Evolutionary conservation across 192 early-diverging fungal species (phyloP).

Genomic region (Jimgerdemannia flammicorona): DNA sequence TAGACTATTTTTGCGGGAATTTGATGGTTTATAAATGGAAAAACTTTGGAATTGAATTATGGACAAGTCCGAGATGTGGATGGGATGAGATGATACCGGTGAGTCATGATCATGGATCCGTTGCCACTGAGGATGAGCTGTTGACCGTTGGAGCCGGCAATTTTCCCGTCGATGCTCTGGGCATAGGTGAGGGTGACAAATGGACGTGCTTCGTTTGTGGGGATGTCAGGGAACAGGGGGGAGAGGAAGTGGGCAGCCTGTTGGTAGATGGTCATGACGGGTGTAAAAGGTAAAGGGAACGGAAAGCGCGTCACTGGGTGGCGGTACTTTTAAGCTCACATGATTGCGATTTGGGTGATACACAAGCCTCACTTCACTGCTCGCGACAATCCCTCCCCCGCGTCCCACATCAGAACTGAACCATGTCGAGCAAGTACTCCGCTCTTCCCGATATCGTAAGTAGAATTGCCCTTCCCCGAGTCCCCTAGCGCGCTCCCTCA

Average conservation of each 20-base stretch:
- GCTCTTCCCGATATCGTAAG: conserved; percentile 77
- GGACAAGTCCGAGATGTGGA: too few relatives aligned
- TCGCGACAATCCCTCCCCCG: too few relatives aligned
- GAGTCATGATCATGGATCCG: conserved; percentile 78
- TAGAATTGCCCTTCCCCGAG: neutral
- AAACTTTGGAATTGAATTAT: too few relatives aligned
- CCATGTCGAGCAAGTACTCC: conserved; percentile 67
- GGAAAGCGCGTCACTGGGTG: neutral
- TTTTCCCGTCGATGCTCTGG: conserved; percentile 85
- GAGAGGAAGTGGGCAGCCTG: neutral
- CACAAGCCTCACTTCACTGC: neutral
- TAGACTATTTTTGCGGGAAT: conserved; percentile 30
- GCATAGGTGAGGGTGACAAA: conserved; percentile 85
- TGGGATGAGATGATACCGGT: conserved; percentile 35
- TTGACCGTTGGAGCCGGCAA: conserved; percentile 47
- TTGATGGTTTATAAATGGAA: too few relatives aligned
- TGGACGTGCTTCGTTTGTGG: conserved; percentile 13
- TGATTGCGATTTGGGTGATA: neutral
- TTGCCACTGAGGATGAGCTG: conserved; percentile 69
- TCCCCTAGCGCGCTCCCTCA: neutral
- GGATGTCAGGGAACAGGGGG: neutral
- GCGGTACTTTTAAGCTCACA: too few relatives aligned
- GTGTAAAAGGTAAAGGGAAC: neutral
- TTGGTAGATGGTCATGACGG: neutral
- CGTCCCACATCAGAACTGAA: neutral